Evolutionary conservation across 257 asterid genomes (phyloP), one percentile per base, ranked within the genome.

Genomic region (Eustoma russellianum): DNA sequence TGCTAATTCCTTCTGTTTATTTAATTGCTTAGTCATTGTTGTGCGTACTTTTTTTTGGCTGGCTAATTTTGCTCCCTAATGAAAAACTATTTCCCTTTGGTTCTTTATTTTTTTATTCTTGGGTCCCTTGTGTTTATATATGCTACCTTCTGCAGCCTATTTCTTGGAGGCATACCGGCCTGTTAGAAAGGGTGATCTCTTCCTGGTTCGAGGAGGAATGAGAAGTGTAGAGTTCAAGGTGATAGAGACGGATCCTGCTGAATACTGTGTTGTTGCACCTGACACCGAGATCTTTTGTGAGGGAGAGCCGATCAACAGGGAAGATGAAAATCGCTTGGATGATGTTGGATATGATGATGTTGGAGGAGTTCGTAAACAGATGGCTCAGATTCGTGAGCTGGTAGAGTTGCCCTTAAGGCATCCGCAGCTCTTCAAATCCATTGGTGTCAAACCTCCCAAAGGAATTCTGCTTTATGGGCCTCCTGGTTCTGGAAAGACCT

Each of bases 321-420:
- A 86, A 69, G 93, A 86, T 48, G 95, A 86, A 72, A 76, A 83
- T 53, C 66, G 91, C 16, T 44, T 86, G 64, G 85, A 86, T 66
- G 95, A 86, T 68, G 75, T 86, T 53, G 95, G 95, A 19, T 86
- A 86, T 70, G 95, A 86, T 72, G 95, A 86, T 59, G 93, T 86
- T 43, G 95, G 95, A 53, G 95, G 95, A 5, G 93, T 86, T n/a
- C 85, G 93, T 60, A 86, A 73, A 60, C 95, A 86, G 77, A 86
- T 86, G 95, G 95, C 95, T 55, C 95, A 83, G 73, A 83, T 86
- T 46, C 80, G 95, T 41, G 95, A 86, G 66, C 63, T 86, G 24
- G 95, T 83, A 16, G 95, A 86, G 68, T 77, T 86, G 55, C 95
- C 95, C 19, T 66, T 86, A 12, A 78, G 95, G 68, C 95, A 86